Base-by-base conservation (phyloP, 2,329 filamentous ascomycete species). In the Cladosporium velox region DNA sequence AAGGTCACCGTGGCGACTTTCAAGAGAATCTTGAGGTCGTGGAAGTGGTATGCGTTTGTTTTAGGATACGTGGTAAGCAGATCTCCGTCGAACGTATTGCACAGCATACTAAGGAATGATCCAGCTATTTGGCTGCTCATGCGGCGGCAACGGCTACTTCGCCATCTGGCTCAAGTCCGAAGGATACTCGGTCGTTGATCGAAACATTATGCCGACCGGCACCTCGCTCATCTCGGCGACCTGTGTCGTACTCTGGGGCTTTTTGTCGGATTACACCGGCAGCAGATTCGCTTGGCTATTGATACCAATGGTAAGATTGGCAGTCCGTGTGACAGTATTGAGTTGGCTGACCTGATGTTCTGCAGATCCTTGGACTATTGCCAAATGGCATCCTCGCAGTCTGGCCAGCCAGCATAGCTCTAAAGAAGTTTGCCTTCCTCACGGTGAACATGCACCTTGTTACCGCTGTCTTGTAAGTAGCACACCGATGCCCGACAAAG, bases 141-240 rank as follows among this genome's bases (percentile, higher is more conserved):
- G 52, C 30, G 52, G 52, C 8, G 52, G 52, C n/a, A 57, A 57
- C 14, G 52, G 52, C 30, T 57, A 57, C 0, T 89, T 90, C 69
- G 81, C 73, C 74, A 81, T 81, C 74, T 82, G 72, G 67, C 72
- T 82, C 0, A 82, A 75, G 55, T 65, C 79, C 47, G 80, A 79
- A 0, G 78, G 79, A 32, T 84, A 85, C 70, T 78, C 77, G 0
- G 72, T 84, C 65, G 67, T 66, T 64, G 86, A 89, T 2, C 90
- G 89, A 12, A 85, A 88, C 49, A 83, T 83, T 0, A 81, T 83
- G 0, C 83, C 82, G 0, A 82, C 87, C 11, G 59, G 59, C 21
- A 57, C 52, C 1, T 57, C 52, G 4, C 52, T 57, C 11, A 57
- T 57, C 28, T 57, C 52, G 32, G 52, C 52, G 18, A 30, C 52